Conservation (phyloP, 1,284 basidiomycete species). For the Trametes hirsuta region DNA sequence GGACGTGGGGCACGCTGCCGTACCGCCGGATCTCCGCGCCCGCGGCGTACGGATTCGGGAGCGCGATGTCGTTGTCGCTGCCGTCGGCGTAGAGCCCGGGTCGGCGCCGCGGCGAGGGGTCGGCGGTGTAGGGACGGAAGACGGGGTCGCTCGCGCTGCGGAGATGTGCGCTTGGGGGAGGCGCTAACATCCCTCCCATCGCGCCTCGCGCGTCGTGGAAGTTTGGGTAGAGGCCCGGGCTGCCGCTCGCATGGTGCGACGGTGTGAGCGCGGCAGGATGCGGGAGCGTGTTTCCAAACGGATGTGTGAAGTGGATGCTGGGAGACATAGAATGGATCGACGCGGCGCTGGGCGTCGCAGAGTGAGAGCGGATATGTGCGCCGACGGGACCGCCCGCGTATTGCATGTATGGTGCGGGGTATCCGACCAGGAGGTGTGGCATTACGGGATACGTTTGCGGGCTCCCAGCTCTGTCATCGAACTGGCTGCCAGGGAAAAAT, state of each 20-base stretch:
- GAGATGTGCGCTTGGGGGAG: constrained; percentile 19
- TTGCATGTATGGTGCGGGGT: constrained; percentile 5
- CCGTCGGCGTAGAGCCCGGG: not conserved
- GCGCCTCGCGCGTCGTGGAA: not conserved
- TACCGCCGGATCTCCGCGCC: constrained; percentile 27
- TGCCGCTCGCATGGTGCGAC: not conserved
- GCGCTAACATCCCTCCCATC: not conserved
- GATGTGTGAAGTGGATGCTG: constrained; percentile 31
- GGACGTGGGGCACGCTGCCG: constrained; percentile 26
- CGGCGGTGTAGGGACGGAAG: constrained; percentile 24
- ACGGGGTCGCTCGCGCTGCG: constrained; percentile 23
- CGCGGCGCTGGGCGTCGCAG: constrained; percentile 28
- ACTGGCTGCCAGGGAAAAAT: not conserved
- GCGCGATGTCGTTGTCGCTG: constrained; percentile 7
- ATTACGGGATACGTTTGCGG: not conserved
- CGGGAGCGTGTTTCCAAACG: constrained; percentile 2
- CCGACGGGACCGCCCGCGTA: constrained; percentile 16
- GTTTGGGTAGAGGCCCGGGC: not conserved
- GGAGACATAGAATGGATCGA: constrained; percentile 34
- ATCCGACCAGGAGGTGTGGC: not conserved
- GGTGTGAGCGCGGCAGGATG: constrained; percentile 5
- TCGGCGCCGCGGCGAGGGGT: not conserved
- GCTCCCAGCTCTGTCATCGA: not conserved
- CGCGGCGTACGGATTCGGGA: constrained; percentile 28
- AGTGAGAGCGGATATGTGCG: constrained; percentile 22